Conservation (phyloP, 345 rosid genomes). For the Gossypium australe region DNA sequence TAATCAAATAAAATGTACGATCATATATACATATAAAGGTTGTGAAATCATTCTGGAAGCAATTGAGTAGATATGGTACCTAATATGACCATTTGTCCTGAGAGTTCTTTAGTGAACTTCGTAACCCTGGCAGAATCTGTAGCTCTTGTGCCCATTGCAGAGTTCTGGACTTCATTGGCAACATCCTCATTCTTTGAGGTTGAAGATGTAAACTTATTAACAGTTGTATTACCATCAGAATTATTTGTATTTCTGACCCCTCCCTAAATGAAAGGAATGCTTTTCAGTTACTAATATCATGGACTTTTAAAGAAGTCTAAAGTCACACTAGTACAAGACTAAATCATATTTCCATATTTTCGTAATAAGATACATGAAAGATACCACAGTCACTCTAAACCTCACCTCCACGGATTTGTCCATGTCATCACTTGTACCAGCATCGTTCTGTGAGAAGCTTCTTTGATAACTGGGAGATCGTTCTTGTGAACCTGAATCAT, state of each 20-base stretch:
- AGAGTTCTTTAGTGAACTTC: conserved; percentile 77
- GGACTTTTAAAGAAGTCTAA: background rate
- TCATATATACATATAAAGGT: background rate
- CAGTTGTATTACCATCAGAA: conserved; percentile 30
- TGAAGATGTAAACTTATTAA: conserved; percentile 43
- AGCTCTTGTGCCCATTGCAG: conserved; percentile 65
- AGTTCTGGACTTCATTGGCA: conserved; percentile 42
- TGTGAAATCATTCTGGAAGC: background rate
- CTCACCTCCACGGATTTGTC: conserved; percentile 50
- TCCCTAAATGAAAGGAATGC: conserved; percentile 35
- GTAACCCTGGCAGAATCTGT: conserved; percentile 81
- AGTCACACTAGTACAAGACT: background rate
- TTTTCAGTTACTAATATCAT: background rate
- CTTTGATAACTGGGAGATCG: conserved; percentile 58
- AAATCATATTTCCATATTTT: background rate
- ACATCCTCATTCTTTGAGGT: conserved; percentile 37
- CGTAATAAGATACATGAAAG: background rate
- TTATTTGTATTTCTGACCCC: conserved; percentile 36
- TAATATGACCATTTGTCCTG: conserved; percentile 66
- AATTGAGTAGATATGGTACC: conserved; percentile 35
- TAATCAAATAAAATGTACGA: background rate
- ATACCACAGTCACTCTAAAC: background rate
- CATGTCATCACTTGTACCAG: conserved; percentile 51
- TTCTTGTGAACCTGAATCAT: conserved; percentile 35
- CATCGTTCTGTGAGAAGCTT: conserved; percentile 66